Base-by-base conservation (phyloP, 352 stramenopile species). In the Phytophthora hybrid region DNA sequence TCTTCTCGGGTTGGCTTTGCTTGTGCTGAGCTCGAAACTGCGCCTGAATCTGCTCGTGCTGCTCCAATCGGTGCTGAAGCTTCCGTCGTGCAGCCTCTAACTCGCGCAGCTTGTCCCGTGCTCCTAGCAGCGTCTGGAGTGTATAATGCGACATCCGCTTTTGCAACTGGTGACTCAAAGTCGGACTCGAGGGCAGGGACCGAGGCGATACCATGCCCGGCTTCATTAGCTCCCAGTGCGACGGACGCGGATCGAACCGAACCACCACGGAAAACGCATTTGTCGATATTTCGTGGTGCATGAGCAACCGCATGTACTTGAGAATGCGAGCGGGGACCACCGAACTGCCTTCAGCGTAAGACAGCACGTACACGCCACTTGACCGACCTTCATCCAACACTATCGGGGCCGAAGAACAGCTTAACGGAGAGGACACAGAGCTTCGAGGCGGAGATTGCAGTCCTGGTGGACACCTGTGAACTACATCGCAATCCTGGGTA, bases 241-340 rank as follows among this genome's bases (percentile, higher is more conserved):
- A 91, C 29, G 87, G 83, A 6, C 81, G 81, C 19, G 83, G 76
- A 60, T 94, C 88, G 55, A 93, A 90, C 8, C 84, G 84, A 18
- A 94, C 89, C 23, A 94, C 85, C 39, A 93, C 87, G 39, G 85
- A 90, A 76, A 95, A 95, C 5, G 88, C 87, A 58, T 94, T 94
- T n/a, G 88, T 93, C 29, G 85, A 90, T 32, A 94, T 82, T 69
- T 94, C 84, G 64, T 94, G 88, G 66, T 95, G 87, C 89, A 95
- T 95, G 32, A 95, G 78, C 63, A 95, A 71, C 59, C 87, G 84
- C 87, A 95, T 94, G 77, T 93, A 93, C 77, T 95, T 94, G 64
- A 95, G 78, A 55, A 93, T 91, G 18, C 89, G 89, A 54, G 87
- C 84, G 1, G 89, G 87, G 6, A 95, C 86, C 3, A 94, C 80